Evolutionary conservation across 139 green algal genomes (phyloP), one percentile per base, ranked within the genome.

Genomic region (Micromonas commoda): DNA sequence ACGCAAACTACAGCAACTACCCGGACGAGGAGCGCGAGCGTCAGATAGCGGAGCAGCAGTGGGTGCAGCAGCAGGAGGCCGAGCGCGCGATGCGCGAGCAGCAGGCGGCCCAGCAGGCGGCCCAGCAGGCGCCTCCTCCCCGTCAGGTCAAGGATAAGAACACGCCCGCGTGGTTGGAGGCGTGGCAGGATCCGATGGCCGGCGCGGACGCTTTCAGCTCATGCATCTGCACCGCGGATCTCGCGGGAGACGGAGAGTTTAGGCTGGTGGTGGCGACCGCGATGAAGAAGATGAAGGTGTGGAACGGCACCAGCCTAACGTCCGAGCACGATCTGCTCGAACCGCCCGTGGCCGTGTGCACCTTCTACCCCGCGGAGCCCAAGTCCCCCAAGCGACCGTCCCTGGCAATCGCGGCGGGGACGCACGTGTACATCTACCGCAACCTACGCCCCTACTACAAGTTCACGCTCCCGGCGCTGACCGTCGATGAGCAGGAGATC

Each of bases 361-460:
- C 67, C 66, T 92, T 89, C 71, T 77, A 84, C 28, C 9, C 45
- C 9, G 75, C 81, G 13, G 83, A 88, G 29, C 75, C 45, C 31
- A 76, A 80, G 66, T 39, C 66, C 5, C 5, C 5, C 23, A 76
- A 32, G 39, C 9, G 16, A n/a, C 67, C 51, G 28, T 33, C 64
- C 2, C 84, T 93, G 39, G 88, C 86, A 13, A 86, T 93, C 9
- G 87, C 89, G 2, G 80, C 84, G 80, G 87, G 85, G 20, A 64
- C 77, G 1, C 73, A 90, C 79, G 82, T 93, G 16, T 92, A 87
- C 81, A 91, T 93, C 75, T 93, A 91, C 82, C 75, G 86, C 24
- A 91, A 89, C 65, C 81, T 93, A 54, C 69, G 88, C 26, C 87
- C 89, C 2, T 91, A 89, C 79, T 91, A 86, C 82, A 92, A 92